Conservation (phyloP, 805 yeast species). For the Zygoascus flipseniorum region DNA sequence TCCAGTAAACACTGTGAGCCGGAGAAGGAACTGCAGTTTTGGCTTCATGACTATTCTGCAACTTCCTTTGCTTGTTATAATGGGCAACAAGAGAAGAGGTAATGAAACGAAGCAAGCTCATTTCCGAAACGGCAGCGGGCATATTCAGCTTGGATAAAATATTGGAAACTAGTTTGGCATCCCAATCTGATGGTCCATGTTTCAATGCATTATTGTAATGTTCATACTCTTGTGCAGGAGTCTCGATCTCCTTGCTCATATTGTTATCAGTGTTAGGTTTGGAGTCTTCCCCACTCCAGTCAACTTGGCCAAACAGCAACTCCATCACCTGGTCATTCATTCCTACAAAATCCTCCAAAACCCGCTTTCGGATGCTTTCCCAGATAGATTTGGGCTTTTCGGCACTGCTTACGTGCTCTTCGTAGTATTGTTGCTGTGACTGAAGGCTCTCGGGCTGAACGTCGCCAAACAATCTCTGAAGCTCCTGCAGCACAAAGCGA, state of each 20-base stretch:
- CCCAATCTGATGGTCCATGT: conserved; percentile 16
- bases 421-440: not conserved
- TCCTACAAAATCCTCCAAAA: conserved; percentile 22
- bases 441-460: not conserved
- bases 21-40: not conserved
- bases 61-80: not conserved
- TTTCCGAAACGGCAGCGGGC: conserved; percentile 7
- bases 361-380: not conserved
- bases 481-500: conserved; percentile 23
- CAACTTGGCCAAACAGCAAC: conserved; percentile 23
- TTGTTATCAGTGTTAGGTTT: not conserved
- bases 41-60: not conserved
- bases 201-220: conserved; percentile 12
- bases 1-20: not conserved
- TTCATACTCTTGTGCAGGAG: not conserved
- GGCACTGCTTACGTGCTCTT: not conserved
- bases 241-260: not conserved
- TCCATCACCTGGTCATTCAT: conserved; percentile 30
- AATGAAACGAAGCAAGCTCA: conserved; percentile 11
- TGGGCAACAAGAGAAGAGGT: not conserved
- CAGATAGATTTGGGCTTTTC: not conserved
- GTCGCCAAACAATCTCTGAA: conserved; percentile 18
- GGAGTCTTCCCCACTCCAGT: not conserved
- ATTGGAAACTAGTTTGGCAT: conserved; percentile 7
- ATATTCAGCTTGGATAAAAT: conserved; percentile 11